phyloP scores from a whole-genome alignment of 2,329 filamentous ascomycete genomes.

The Periconia macrospinosa region DNA sequence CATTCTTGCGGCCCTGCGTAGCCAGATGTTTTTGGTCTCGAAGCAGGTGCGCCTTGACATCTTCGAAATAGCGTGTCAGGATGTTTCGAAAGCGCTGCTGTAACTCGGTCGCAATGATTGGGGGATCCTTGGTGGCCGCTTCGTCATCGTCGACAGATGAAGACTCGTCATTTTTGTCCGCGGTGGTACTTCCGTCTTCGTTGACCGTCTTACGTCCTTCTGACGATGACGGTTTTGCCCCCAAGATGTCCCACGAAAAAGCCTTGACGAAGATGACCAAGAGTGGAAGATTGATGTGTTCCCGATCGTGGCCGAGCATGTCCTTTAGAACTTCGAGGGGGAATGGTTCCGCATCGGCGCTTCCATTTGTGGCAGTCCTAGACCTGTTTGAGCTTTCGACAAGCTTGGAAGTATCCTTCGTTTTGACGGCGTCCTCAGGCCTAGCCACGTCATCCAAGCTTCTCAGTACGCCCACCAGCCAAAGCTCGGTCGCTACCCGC shows the following conservation, averaged over 20 bases:
- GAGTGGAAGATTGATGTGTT: constrained; percentile 86
- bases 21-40: constrained; percentile 90
- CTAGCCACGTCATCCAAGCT: constrained; percentile 73
- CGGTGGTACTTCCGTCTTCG: constrained; percentile 71
- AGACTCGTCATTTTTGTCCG: constrained; percentile 56
- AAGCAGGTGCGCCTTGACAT: constrained; percentile 83
- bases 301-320: constrained; percentile 87
- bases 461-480: constrained; percentile 85
- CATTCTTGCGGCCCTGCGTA: constrained; percentile 88
- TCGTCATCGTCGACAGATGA: constrained; percentile 56
- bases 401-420: constrained; percentile 59
- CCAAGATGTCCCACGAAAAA: constrained; percentile 93
- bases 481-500: constrained; percentile 90
- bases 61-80: constrained; percentile 84
- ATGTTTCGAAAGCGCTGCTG: constrained; percentile 86
- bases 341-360: constrained; percentile 81
- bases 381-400: constrained; percentile 64
- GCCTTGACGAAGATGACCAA: constrained; percentile 95
- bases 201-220: constrained; percentile 84
- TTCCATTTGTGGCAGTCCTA: constrained; percentile 61
- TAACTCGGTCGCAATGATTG: constrained; percentile 74
- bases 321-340: constrained; percentile 98
- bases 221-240: constrained; percentile 69
- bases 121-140: constrained; percentile 64
- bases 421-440: constrained; percentile 65